Base-by-base conservation (phyloP, 164 flowering plant species). In the Echeveria elegans region DNA sequence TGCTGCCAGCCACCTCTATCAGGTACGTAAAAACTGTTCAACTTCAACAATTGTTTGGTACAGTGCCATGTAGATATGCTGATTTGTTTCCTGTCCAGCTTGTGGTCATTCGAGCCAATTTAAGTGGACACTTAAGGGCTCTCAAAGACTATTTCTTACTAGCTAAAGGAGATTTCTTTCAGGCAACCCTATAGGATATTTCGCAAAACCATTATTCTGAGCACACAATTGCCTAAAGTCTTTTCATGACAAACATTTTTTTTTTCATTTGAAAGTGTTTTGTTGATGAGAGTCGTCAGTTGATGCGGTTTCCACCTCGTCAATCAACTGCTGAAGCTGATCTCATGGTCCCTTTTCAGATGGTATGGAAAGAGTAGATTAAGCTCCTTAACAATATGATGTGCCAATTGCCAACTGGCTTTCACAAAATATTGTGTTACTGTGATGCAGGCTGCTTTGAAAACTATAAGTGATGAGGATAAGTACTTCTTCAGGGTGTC, bases 1-100 rank as follows among this genome's bases (percentile, higher is more conserved):
- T 74, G 96, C 99, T 65, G 99, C 99, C 60, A 86, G 88, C 79
- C 96, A 88, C 83, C 96, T 94, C 76, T 95, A 97, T 97, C 99
- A 95, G 99, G 99, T 94, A 64, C 68, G 70, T n/a, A 26, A 63
- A 37, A n/a, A 32, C 58, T 58, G 18, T 60, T 60, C 63, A n/a
- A n/a, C n/a, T n/a, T n/a, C n/a, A 70, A 16, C 72, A 47, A 30
- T 40, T 70, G 63, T 68, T 12, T 36, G 45, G 64, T 26, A 48
- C 59, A 4, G 58, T 37, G 36, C 29, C 18, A 34, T n/a, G 47
- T 40, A 19, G 59, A 14, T 41, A 68, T 52, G 30, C 31, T 74
- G 75, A 68, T 66, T 61, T 8, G 14, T 47, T 16, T 74, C 74
- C 31, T 65, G 37, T 43, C 80, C 88, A 95, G 99, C 99, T 95